These are phyloP conservation scores for Choiromyces venosus DNA, from an alignment of 495 filamentous ascomycete genomes.

Conservation along the genomic window DNA sequence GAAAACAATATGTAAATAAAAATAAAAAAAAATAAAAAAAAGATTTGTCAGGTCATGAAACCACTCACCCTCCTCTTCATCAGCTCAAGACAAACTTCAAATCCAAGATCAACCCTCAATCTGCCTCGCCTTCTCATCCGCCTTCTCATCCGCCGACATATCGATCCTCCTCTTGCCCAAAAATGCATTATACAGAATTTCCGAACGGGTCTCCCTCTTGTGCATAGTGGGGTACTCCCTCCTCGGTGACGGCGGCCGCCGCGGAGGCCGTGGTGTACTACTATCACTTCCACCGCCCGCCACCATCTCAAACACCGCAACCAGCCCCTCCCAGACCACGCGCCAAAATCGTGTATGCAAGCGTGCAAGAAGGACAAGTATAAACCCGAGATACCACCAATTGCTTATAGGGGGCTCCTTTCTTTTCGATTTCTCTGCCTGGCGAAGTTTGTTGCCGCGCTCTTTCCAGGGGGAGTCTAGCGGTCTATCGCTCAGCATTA, in stretches of 20 bases:
- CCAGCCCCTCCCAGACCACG: background rate
- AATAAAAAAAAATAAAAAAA: too few species aligned
- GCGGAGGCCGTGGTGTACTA: background rate
- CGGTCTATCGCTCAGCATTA: background rate
- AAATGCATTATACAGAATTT: background rate
- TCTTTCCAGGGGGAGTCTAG: background rate
- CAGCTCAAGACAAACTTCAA: too few species aligned
- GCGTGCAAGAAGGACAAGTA: background rate
- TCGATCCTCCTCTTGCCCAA: background rate
- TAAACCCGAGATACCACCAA: constrained; percentile 13
- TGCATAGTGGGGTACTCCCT: background rate
- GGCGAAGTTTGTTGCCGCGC: constrained; percentile 5
- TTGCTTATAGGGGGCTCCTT: background rate
- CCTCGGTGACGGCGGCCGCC: background rate
- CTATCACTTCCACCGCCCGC: too few species aligned
- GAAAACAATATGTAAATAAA: too few species aligned
- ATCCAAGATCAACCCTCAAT: background rate
- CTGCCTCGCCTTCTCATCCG: background rate
- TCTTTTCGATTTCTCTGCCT: background rate
- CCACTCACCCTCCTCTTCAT: background rate
- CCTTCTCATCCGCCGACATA: background rate
- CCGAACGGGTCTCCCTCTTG: background rate
- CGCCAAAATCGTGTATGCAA: background rate
- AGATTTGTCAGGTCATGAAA: background rate
- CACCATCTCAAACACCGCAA: background rate